A percentile compares a stretch with the other conserved stretches of the same genome.
Evolutionary conservation across 2,329 filamentous ascomycete genomes (phyloP).

Genomic region (Emydomyces testavorans): DNA sequence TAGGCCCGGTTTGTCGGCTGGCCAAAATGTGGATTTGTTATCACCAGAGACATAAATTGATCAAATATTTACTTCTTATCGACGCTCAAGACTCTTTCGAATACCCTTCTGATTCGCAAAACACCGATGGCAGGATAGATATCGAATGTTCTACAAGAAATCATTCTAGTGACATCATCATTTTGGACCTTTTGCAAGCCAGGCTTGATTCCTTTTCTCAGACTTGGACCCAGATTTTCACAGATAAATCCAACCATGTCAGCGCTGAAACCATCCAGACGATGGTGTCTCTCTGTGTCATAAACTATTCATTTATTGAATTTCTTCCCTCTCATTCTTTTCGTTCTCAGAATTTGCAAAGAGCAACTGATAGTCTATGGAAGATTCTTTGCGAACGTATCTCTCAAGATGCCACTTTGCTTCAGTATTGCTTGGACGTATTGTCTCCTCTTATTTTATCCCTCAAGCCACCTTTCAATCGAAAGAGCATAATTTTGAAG

Average conservation of each 20-base stretch:
- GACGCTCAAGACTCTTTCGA: constrained; percentile 15
- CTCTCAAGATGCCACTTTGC: constrained; percentile 21
- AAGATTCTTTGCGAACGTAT: constrained; percentile 27
- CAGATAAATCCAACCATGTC: constrained; percentile 37
- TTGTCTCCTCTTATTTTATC: constrained; percentile 27
- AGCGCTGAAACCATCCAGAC: constrained; percentile 42
- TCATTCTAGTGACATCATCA: constrained; percentile 26
- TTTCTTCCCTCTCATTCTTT: constrained; percentile 26
- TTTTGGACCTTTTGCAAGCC: constrained; percentile 38
- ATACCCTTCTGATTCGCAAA: neutral
- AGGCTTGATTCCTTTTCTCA: constrained; percentile 38
- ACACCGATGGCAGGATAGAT: constrained; percentile 9
- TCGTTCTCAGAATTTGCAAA: constrained; percentile 23
- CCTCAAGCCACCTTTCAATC: constrained; percentile 16
- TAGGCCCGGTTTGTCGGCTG: constrained; percentile 24
- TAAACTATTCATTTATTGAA: constrained; percentile 29
- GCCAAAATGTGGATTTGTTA: constrained; percentile 33
- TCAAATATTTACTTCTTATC: constrained; percentile 41
- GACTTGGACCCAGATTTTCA: constrained; percentile 34
- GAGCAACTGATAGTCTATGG: constrained; percentile 27
- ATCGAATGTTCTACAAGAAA: constrained; percentile 22
- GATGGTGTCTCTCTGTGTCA: constrained; percentile 39
- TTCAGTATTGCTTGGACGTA: constrained; percentile 26
- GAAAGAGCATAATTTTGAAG: constrained; percentile 18
- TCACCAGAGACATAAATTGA: constrained; percentile 31